Evolutionary conservation across 176 grass and related monocot species (phyloP).

Genomic region (Bothriochloa decipiens): DNA sequence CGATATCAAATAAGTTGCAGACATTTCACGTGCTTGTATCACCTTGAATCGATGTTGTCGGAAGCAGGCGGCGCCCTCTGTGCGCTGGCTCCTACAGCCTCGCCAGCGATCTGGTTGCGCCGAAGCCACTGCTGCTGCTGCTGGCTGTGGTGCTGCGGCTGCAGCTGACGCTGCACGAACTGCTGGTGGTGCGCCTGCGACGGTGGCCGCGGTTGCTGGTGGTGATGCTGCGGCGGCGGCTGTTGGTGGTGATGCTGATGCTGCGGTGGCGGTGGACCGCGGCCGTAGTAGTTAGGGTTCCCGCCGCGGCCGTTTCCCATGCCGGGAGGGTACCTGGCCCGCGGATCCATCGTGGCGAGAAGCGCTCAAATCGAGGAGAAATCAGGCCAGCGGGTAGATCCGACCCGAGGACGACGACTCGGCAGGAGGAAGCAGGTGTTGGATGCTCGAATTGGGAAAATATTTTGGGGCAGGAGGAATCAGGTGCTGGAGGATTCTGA

Average conservation of each 20-base stretch:
- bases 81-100: constrained; percentile 33
- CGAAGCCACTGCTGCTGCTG: constrained; percentile 69
- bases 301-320: constrained; percentile 64
- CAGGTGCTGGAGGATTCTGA: background rate
- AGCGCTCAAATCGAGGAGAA: constrained; percentile 14
- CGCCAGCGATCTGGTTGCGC: constrained; percentile 54
- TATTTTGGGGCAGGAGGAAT: background rate
- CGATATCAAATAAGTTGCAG: background rate
- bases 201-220: constrained; percentile 36
- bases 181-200: constrained; percentile 48
- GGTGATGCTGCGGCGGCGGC: constrained; percentile 46
- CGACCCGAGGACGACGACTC: background rate
- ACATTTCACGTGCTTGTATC: constrained; percentile 3
- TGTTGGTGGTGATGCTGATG: constrained; percentile 47
- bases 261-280: constrained; percentile 49
- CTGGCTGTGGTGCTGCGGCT: constrained; percentile 37
- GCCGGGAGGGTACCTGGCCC: constrained; percentile 70
- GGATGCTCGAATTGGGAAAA: constrained; percentile 33
- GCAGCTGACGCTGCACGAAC: constrained; percentile 54
- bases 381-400: constrained; percentile 14
- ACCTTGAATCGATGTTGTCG: constrained; percentile 56
- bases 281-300: constrained; percentile 65
- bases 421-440: constrained; percentile 3
- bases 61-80: constrained; percentile 36
- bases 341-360: constrained; percentile 58